A percentile compares a stretch with the other conserved stretches of the same genome.
Evolutionary conservation across 495 filamentous ascomycete species (phyloP).

Genomic region (Penicillium malachiteum): DNA sequence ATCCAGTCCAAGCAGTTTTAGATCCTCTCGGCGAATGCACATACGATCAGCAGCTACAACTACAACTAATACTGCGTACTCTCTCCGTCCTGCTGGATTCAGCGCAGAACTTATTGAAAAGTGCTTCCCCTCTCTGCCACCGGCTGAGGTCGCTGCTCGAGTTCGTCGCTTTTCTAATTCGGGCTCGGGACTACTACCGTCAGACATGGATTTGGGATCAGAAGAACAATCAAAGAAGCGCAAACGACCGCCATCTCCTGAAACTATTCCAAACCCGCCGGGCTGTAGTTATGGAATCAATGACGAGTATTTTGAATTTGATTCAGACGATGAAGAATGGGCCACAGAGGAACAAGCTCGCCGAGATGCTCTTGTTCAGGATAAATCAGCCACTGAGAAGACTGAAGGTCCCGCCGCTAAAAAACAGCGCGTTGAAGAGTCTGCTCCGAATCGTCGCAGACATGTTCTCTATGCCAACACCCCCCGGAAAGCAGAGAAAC

Average conservation of each 20-base stretch:
- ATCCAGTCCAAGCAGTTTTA: neutral
- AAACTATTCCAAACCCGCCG: slow-evolving; percentile 45
- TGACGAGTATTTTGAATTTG: slow-evolving; percentile 41
- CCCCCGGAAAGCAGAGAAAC: neutral
- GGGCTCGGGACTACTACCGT: too few species aligned
- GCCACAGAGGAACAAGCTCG: slow-evolving; percentile 32
- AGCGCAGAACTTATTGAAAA: slow-evolving; percentile 21
- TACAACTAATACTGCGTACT: slow-evolving; percentile 12
- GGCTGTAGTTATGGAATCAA: slow-evolving; percentile 47
- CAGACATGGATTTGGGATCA: too few species aligned
- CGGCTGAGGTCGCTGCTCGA: too few species aligned
- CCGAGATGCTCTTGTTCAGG: neutral
- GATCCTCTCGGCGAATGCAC: neutral
- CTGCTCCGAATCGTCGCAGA: neutral
- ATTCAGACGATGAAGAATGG: slow-evolving; percentile 2
- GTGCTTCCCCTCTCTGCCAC: slow-evolving; percentile 8
- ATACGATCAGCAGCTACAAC: neutral
- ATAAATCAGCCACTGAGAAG: neutral
- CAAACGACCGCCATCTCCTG: slow-evolving; percentile 44
- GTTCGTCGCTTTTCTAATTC: neutral
- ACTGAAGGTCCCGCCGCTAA: neutral
- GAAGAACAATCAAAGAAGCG: slow-evolving; percentile 11
- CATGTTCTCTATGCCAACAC: neutral
- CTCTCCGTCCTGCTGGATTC: slow-evolving; percentile 20
- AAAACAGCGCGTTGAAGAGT: slow-evolving; percentile 3